Percentiles rank a stretch among this genome's conserved stretches.
These are phyloP conservation scores for Phellopilus nigrolimitatus DNA, from an alignment of 1,284 basidiomycete species.

Conservation along the genomic window DNA sequence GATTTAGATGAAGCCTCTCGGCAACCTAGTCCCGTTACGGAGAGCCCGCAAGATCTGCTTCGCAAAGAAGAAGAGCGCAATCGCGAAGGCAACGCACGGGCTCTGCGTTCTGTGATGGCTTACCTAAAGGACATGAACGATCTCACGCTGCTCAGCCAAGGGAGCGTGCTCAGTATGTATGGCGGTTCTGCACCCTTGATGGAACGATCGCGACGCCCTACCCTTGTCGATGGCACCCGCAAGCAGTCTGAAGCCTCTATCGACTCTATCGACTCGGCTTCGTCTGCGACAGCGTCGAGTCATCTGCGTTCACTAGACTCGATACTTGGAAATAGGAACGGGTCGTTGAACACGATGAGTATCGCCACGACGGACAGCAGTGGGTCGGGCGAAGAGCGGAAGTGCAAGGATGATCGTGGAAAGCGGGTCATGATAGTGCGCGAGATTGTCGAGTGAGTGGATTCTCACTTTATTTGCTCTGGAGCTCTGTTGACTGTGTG, in stretches of 20 bases:
- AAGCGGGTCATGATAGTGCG: conserved; percentile 76
- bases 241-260: conserved; percentile 42
- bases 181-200: conserved; percentile 41
- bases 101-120: conserved; percentile 86
- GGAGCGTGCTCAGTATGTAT: conserved; percentile 50
- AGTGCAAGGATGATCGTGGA: conserved; percentile 82
- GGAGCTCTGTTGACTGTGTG: conserved; percentile 8
- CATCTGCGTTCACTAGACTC: conserved; percentile 61
- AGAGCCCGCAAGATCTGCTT: conserved; percentile 41
- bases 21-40: conserved; percentile 43
- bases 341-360: conserved; percentile 61
- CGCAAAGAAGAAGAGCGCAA: conserved; percentile 66
- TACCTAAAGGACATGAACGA: conserved; percentile 96
- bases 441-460: conserved; percentile 80
- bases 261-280: conserved; percentile 26
- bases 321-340: conserved; percentile 51
- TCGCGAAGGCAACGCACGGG: conserved; percentile 66
- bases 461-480: conserved; percentile 13
- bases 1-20: conserved; percentile 36
- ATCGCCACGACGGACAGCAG: conserved; percentile 69
- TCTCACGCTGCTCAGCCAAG: conserved; percentile 55
- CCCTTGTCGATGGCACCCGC: conserved; percentile 51
- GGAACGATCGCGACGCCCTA: conserved; percentile 57
- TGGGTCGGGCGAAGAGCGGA: conserved; percentile 67
- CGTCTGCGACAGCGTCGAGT: conserved; percentile 36